A percentile compares a stretch with the other conserved stretches of the same genome.
Conservation (phyloP, 148 eudicot genomes). For the Vaccinium vitisidaea region DNA sequence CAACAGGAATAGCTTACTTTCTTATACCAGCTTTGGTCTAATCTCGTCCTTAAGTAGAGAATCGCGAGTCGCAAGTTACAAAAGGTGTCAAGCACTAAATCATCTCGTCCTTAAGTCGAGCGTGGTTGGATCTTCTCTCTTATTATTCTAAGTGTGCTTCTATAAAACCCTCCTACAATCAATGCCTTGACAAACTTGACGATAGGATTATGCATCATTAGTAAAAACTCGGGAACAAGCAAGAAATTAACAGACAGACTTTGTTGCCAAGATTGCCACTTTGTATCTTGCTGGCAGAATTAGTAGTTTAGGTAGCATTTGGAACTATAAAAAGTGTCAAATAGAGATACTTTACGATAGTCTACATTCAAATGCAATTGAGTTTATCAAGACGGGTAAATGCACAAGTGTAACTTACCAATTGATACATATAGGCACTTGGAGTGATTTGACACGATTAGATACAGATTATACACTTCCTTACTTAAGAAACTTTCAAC, state of each 20-base stretch:
- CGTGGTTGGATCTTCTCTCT: neutral
- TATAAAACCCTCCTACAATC: neutral
- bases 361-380: neutral
- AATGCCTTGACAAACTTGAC: neutral
- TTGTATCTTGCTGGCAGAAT: neutral
- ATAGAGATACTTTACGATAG: neutral
- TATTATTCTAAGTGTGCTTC: neutral
- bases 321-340: neutral
- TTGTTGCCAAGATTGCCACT: neutral
- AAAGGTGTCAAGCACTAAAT: neutral
- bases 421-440: neutral
- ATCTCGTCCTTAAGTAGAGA: neutral
- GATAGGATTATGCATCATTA: neutral
- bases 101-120: neutral
- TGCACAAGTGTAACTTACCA: neutral
- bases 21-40: neutral
- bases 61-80: neutral
- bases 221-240: neutral
- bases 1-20: neutral
- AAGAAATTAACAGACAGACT: neutral
- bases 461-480: neutral
- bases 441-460: neutral
- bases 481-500: neutral
- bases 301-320: neutral
- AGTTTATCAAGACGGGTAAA: neutral